Base-by-base conservation (phyloP, 1,284 basidiomycete species). In the Anthracocystis setariae region DNA sequence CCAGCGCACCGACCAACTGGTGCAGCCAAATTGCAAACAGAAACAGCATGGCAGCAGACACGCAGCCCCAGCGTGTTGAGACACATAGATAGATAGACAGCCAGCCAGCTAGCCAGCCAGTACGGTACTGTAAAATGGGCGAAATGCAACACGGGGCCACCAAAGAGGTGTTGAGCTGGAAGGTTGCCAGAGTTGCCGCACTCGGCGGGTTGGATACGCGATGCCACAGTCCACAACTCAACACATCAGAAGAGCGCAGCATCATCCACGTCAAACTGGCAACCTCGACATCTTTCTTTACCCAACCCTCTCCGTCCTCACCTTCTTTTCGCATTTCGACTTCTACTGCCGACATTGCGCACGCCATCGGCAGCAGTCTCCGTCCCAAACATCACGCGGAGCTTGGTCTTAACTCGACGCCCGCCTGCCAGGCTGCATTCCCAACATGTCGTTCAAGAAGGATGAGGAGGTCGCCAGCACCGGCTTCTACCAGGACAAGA, bases 401-500 rank as follows among this genome's bases (percentile, higher is more conserved):
- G 42, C 56, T 43, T 24, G 42, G 48, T 45, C 32, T 32, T 12
- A 32, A 25, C 9, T 12, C 32, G 51, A 35, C 47, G 17, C 15
- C 25, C 46, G 46, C 40, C 44, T 45, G 44, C 29, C 49, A 18
- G 23, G 59, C 52, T 62, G 52, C 59, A 40, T 13, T 39, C 3
- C 21, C 45, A 55, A 42, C 50, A 82, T 82, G 81, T 82, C 80
- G 64, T 80, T 81, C 69, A 82, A 82, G 55, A 82, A 82, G 74
- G 80, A 82, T 51, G 81, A 82, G 46, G 77, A 80, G 68, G 75
- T 58, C 46, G 79, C 77, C 13, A 59, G 64, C 35, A 69, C 67
- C 40, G 66, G 78, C 54, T 81, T 80, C 67, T 81, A 78, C 54
- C 81, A 82, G 73, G 81, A 82, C 70, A 82, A 82, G 77, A 78